phyloP scores from a whole-genome alignment of 176 grass and related monocot species.

The Bolboschoenus planiculmis region DNA sequence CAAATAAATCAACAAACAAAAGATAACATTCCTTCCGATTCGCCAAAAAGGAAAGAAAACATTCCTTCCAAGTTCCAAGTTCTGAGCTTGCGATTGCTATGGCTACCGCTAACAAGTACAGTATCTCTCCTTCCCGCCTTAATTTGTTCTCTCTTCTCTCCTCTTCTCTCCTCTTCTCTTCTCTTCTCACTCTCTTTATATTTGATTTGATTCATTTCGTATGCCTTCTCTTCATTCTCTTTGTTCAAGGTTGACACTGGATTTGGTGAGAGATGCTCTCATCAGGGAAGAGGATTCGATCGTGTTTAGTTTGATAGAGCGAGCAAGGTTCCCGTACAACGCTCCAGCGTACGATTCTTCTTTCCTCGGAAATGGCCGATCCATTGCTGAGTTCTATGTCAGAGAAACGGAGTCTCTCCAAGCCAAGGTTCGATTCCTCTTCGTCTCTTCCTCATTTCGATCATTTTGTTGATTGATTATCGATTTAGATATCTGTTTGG shows the following conservation, averaged over 20 bases:
- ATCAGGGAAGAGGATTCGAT: slow-evolving; percentile 84
- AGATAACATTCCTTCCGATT: too few relatives aligned
- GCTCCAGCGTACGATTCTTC: slow-evolving; percentile 41
- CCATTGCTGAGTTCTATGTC: slow-evolving; percentile 58
- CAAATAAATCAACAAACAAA: too few relatives aligned
- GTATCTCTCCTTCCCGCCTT: slow-evolving; percentile 15
- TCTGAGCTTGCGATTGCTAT: not conserved
- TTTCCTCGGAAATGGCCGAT: slow-evolving; percentile 14
- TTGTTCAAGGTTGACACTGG: slow-evolving; percentile 43
- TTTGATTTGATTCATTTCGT: not conserved
- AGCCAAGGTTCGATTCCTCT: slow-evolving; percentile 41
- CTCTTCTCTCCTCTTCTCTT: not conserved
- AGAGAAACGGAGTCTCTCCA: slow-evolving; percentile 51
- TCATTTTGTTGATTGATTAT: not conserved
- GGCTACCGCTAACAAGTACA: not conserved
- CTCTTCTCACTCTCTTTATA: slow-evolving; percentile 7
- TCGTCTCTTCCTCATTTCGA: not conserved
- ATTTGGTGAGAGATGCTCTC: slow-evolving; percentile 61
- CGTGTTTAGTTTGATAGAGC: slow-evolving; percentile 81
- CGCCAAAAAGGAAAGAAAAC: too few relatives aligned
- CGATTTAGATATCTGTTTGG: not conserved
- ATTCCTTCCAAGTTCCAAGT: too few relatives aligned
- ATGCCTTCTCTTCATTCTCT: slow-evolving; percentile 11
- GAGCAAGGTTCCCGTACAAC: slow-evolving; percentile 63
- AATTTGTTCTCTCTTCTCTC: too few relatives aligned